These are phyloP conservation scores for Xylariaceae sp. DNA, from an alignment of 2,329 filamentous ascomycete genomes.

Conservation along the genomic window DNA sequence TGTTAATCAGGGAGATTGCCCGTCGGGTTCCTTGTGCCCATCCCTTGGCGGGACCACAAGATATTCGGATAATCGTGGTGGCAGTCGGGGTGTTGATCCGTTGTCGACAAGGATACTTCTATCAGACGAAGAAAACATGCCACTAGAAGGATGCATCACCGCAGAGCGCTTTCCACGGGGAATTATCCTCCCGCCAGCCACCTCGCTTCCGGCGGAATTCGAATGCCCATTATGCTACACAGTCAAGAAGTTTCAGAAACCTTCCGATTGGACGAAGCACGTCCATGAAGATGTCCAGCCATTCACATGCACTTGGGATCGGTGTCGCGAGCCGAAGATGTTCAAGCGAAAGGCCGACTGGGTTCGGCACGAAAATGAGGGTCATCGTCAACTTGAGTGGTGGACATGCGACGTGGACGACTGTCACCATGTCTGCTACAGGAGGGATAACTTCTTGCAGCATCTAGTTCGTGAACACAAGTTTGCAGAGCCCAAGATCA, in stretches of 20 bases:
- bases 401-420: conserved; percentile 82
- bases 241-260: conserved; percentile 80
- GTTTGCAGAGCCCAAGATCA: conserved; percentile 73
- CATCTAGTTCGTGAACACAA: conserved; percentile 92
- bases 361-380: conserved; percentile 91
- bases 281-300: conserved; percentile 91
- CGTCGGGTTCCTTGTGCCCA: conserved; percentile 59
- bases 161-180: conserved; percentile 73
- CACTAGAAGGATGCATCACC: conserved; percentile 63
- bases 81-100: conserved; percentile 56
- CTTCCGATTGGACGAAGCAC: conserved; percentile 95
- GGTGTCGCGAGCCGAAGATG: conserved; percentile 78
- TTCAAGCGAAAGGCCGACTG: conserved; percentile 96
- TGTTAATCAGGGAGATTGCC: conserved; percentile 52
- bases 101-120: conserved; percentile 50
- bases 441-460: conserved; percentile 89
- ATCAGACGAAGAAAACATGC: conserved; percentile 63
- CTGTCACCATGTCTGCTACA: conserved; percentile 76
- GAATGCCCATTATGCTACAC: conserved; percentile 87
- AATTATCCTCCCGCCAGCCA: conserved; percentile 76
- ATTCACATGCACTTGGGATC: conserved; percentile 85
- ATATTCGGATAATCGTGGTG: conserved; percentile 57
- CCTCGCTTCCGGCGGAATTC: conserved; percentile 75
- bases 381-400: conserved; percentile 84
- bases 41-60: conserved; percentile 62